phyloP scores from a whole-genome alignment of 2,329 filamentous ascomycete species.

The Elsinoe australis region DNA sequence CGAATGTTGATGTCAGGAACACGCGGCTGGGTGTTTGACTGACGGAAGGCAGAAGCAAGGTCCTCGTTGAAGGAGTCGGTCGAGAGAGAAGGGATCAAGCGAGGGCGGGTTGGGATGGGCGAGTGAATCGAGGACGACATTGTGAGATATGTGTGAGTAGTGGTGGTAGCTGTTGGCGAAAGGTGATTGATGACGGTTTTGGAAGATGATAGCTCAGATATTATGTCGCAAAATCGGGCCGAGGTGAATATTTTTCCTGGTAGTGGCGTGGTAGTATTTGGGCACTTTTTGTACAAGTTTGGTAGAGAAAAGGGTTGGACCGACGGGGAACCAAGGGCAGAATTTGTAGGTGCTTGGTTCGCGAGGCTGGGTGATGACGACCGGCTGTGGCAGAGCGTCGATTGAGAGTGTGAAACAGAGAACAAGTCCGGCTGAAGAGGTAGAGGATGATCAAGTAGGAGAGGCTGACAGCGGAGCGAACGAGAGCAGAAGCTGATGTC shows the following conservation, averaged over 20 bases:
- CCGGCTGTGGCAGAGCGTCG: background rate
- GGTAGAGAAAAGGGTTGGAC: too few species aligned
- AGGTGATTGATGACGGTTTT: background rate
- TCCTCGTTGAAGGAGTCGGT: constrained; percentile 21
- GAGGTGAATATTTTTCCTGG: too few species aligned
- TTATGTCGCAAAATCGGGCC: too few species aligned
- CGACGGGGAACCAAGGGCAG: too few species aligned
- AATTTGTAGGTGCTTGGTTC: too few species aligned
- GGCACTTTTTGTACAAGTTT: too few species aligned
- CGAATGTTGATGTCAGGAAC: constrained; percentile 20
- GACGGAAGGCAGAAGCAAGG: constrained; percentile 19
- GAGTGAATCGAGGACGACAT: constrained; percentile 19
- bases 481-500: background rate
- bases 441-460: background rate
- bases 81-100: constrained; percentile 12
- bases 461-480: background rate
- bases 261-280: too few species aligned
- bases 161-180: background rate
- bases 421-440: background rate
- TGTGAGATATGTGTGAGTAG: constrained; percentile 1
- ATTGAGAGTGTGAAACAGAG: background rate
- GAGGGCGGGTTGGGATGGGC: constrained; percentile 14
- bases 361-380: background rate
- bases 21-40: constrained; percentile 19
- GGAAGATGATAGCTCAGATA: background rate